These are phyloP conservation scores for Thalassiosira livingstoniorum DNA, from an alignment of 352 stramenopile species.

Conservation along the genomic window DNA sequence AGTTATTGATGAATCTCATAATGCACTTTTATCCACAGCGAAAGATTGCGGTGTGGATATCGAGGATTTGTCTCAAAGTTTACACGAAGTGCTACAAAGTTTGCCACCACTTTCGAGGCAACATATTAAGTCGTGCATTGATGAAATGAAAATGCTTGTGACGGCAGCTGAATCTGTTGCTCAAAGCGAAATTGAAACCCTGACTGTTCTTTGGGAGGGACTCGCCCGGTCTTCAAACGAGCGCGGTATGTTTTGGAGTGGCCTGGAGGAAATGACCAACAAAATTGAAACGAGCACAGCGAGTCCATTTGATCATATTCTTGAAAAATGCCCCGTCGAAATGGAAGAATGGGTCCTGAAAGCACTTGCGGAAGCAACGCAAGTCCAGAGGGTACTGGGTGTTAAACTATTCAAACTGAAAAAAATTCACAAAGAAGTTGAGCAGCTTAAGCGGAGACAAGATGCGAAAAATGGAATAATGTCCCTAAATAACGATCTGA, in stretches of 20 bases:
- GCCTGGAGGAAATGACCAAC: constrained; percentile 51
- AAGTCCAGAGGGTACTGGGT: constrained; percentile 57
- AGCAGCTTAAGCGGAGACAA: constrained; percentile 76
- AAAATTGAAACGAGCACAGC: constrained; percentile 36
- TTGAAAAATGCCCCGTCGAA: constrained; percentile 37
- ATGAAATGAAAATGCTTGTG: constrained; percentile 79
- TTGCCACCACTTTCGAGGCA: constrained; percentile 79
- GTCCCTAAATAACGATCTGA: constrained; percentile 80
- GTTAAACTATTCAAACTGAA: constrained; percentile 75
- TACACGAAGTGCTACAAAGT: constrained; percentile 76
- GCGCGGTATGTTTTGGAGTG: constrained; percentile 71
- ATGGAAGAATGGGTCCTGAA: constrained; percentile 77
- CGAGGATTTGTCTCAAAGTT: constrained; percentile 72
- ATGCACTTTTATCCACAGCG: constrained; percentile 74
- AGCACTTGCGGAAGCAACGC: constrained; percentile 50
- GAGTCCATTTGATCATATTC: constrained; percentile 60
- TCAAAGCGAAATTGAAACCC: constrained; percentile 81
- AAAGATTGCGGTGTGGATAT: constrained; percentile 71
- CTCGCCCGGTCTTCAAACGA: constrained; percentile 66
- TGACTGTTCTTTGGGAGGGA: constrained; percentile 84
- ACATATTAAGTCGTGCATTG: constrained; percentile 75
- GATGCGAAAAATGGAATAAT: constrained; percentile 83
- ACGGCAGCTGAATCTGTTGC: constrained; percentile 75
- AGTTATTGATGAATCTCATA: constrained; percentile 75
- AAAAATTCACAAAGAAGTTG: constrained; percentile 79